Percentiles rank a stretch among this genome's conserved stretches.
Evolutionary conservation across 2,329 filamentous ascomycete species (phyloP).

Genomic region (Orbilia blumenaviensis): DNA sequence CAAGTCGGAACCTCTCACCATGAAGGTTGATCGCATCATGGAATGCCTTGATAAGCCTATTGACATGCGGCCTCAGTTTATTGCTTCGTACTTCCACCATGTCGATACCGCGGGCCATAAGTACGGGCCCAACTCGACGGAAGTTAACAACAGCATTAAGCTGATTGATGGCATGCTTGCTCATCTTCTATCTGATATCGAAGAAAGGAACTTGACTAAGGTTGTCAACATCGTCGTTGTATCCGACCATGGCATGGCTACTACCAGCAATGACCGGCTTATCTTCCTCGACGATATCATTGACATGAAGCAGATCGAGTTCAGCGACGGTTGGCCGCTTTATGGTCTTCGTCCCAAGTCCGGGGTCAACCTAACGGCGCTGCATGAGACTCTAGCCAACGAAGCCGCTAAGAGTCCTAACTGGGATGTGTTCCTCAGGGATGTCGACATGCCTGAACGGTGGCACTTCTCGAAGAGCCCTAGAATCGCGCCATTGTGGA

Average conservation of each 20-base stretch:
- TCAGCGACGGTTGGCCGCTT: conserved; percentile 92
- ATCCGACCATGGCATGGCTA: conserved; percentile 98
- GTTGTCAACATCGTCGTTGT: conserved; percentile 97
- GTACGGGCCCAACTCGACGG: conserved; percentile 93
- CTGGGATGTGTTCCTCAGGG: conserved; percentile 86
- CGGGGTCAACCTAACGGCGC: conserved; percentile 69
- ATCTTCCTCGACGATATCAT: conserved; percentile 91
- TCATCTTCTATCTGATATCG: conserved; percentile 76
- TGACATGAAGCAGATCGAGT: conserved; percentile 78
- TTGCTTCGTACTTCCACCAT: conserved; percentile 92
- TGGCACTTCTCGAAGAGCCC: conserved; percentile 91
- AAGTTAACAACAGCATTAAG: conserved; percentile 80
- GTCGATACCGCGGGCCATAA: conserved; percentile 87
- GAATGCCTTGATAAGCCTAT: conserved; percentile 82
- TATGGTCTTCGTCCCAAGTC: conserved; percentile 82
- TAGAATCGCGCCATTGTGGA: conserved; percentile 93
- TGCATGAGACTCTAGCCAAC: conserved; percentile 69
- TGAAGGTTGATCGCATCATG: conserved; percentile 81
- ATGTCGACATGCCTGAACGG: conserved; percentile 86
- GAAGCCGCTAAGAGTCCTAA: conserved; percentile 68
- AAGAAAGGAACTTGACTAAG: conserved; percentile 81
- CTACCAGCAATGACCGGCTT: conserved; percentile 79
- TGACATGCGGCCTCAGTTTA: conserved; percentile 81
- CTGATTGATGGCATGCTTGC: conserved; percentile 86
- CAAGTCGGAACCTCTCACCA: conserved; percentile 74